These are phyloP conservation scores for Auricularia sp. DNA, from an alignment of 768 basidiomycete genomes.

Conservation along the genomic window DNA sequence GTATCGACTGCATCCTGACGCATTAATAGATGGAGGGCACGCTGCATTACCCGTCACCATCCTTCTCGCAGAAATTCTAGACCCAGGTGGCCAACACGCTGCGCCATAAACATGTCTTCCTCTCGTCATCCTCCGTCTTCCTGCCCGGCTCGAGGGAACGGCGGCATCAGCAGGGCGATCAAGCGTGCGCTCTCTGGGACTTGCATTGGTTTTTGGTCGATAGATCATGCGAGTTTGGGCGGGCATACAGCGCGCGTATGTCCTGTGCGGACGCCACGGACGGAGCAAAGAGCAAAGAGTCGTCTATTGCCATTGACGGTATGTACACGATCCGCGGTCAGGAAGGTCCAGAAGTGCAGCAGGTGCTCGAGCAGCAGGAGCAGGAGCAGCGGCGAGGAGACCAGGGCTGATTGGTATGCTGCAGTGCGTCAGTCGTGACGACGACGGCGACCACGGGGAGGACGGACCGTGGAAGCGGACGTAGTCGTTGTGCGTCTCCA, in stretches of 20 bases:
- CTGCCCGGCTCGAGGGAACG: not conserved
- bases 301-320: too few relatives aligned
- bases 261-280: too few relatives aligned
- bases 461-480: slow-evolving; percentile 68
- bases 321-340: too few relatives aligned
- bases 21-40: not conserved
- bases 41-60: not conserved
- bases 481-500: slow-evolving; percentile 69
- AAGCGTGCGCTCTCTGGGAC: not conserved
- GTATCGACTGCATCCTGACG: not conserved
- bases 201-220: not conserved
- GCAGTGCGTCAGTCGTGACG: slow-evolving; percentile 5
- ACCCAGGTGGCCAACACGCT: not conserved
- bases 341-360: slow-evolving; percentile 41
- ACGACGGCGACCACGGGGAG: slow-evolving; percentile 3
- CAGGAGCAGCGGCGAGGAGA: slow-evolving; percentile 52
- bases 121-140: not conserved
- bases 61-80: not conserved
- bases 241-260: too few relatives aligned
- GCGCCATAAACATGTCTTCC: not conserved
- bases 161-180: not conserved
- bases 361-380: slow-evolving; percentile 46
- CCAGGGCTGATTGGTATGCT: slow-evolving; percentile 74
- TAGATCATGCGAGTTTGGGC: too few relatives aligned
- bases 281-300: too few relatives aligned